These are phyloP conservation scores for Penicillium brevicompactum DNA, from an alignment of 2,329 filamentous ascomycete genomes.

Conservation along the genomic window DNA sequence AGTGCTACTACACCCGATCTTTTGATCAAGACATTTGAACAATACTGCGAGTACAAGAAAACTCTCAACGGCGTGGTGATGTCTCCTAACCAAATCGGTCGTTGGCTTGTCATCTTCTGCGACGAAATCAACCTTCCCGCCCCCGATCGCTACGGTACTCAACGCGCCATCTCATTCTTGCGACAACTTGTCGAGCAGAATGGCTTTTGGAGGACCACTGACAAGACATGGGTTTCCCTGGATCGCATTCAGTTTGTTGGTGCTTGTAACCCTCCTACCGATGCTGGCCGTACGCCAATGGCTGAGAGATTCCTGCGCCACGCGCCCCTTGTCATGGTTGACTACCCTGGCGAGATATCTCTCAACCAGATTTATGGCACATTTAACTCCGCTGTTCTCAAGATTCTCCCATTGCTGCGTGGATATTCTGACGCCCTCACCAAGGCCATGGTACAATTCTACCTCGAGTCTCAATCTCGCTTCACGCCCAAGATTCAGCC, in stretches of 20 bases:
- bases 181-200: constrained; percentile 98
- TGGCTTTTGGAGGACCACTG: constrained; percentile 96
- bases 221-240: constrained; percentile 96
- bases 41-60: constrained; percentile 99
- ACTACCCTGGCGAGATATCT: constrained; percentile 94
- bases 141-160: constrained; percentile 95
- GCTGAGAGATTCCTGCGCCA: constrained; percentile 92
- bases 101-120: constrained; percentile 98
- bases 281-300: constrained; percentile 93
- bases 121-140: constrained; percentile 99
- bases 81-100: constrained; percentile 92
- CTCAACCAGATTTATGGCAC: constrained; percentile 97
- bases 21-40: constrained; percentile 98
- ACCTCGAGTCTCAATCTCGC: constrained; percentile 86
- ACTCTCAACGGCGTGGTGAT: constrained; percentile 94
- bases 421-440: constrained; percentile 94
- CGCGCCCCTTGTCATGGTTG: constrained; percentile 98
- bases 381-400: constrained; percentile 93
- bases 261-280: constrained; percentile 96
- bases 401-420: constrained; percentile 92
- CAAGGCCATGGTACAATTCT: constrained; percentile 96
- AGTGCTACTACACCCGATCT: constrained; percentile 97
- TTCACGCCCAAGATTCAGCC: constrained; percentile 98
- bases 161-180: constrained; percentile 95
- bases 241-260: constrained; percentile 99